Evolutionary conservation across 495 filamentous ascomycete species (phyloP).

Genomic region (Hypoxylon subgilvum): DNA sequence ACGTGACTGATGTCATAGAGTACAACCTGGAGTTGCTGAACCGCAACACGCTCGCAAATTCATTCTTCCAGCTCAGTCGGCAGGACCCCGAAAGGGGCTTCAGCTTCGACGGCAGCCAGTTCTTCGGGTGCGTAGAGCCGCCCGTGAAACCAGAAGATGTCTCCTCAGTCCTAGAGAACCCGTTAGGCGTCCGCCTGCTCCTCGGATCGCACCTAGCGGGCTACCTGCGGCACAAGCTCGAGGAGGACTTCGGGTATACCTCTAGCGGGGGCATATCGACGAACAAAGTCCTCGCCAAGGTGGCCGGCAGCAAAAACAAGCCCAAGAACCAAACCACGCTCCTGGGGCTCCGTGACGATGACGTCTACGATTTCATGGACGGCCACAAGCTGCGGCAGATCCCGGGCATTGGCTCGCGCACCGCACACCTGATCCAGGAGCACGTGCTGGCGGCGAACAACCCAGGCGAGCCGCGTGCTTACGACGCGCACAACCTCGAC

Average conservation of each 20-base stretch:
- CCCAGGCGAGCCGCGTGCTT: slow-evolving; percentile 44
- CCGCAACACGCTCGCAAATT: slow-evolving; percentile 61
- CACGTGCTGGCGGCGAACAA: slow-evolving; percentile 59
- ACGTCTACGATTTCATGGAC: slow-evolving; percentile 72
- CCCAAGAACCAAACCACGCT: slow-evolving; percentile 86
- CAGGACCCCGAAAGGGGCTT: slow-evolving; percentile 82
- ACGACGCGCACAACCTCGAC: slow-evolving; percentile 53
- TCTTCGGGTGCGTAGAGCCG: slow-evolving; percentile 48
- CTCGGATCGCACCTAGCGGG: slow-evolving; percentile 77
- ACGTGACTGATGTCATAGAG: slow-evolving; percentile 82
- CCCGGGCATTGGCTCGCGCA: slow-evolving; percentile 83
- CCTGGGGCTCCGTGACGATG: slow-evolving; percentile 63
- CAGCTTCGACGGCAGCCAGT: slow-evolving; percentile 68
- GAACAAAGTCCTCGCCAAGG: slow-evolving; percentile 81
- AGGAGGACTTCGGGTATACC: slow-evolving; percentile 81
- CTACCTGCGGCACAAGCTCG: slow-evolving; percentile 72
- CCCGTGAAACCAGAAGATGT: not conserved
- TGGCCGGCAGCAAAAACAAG: slow-evolving; percentile 84
- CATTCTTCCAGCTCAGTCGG: slow-evolving; percentile 81
- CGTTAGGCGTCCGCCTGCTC: slow-evolving; percentile 61
- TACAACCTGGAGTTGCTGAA: slow-evolving; percentile 80
- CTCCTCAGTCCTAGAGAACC: slow-evolving; percentile 17
- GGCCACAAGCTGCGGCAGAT: slow-evolving; percentile 77
- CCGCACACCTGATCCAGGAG: slow-evolving; percentile 70
- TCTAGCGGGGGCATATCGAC: slow-evolving; percentile 87